Base-by-base conservation (phyloP, 2,329 filamentous ascomycete species). In the Monosporascus sp. region DNA sequence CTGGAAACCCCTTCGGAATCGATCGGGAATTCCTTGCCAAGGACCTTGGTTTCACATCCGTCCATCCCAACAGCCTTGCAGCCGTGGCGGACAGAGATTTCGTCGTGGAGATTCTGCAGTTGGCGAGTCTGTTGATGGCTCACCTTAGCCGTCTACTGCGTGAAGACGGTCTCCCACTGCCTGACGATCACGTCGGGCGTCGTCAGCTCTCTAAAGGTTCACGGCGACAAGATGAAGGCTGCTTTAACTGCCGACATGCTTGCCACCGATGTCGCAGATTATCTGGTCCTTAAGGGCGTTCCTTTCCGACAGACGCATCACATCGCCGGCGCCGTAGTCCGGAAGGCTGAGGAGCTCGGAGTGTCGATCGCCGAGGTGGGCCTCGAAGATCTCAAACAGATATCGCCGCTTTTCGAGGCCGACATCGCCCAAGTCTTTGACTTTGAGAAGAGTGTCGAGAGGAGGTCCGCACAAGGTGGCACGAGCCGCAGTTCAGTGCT, bases 251-350 rank as follows among this genome's bases (percentile, higher is more conserved):
- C 87, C 8, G 87, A 90, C 66, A 94, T 96, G 89, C 81, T 96
- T 3, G 90, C 90, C 20, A 87, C 84, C 5, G 85, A 87, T 64
- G 73, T 87, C 27, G 84, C 84, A 44, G 84, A 87, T 67, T 87
- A 86, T 66, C 76, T 87, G 3, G 84, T 87, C 40, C 76, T 82
- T 56, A 86, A 85, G 70, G 85, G 85, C 48, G 86, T 92, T 20
- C 89, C 89, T 7, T 93, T 94, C 80, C 81, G 89, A 47, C 87
- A 93, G 75, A 90, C 88, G 1, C 89, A 93, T 70, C 89, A 93
- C 72, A 89, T 92, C 65, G 86, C 86, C 2, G 89, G 90, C 17
- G 80, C 82, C 37, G 83, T 87, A 2, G 89, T 93, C 5, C 85
- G 86, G n/a, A 72, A 88, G 48, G 84, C 86, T 0, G 88, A 93